Evolutionary conservation across 768 basidiomycete species (phyloP).

Genomic region (Russula olivacea): DNA sequence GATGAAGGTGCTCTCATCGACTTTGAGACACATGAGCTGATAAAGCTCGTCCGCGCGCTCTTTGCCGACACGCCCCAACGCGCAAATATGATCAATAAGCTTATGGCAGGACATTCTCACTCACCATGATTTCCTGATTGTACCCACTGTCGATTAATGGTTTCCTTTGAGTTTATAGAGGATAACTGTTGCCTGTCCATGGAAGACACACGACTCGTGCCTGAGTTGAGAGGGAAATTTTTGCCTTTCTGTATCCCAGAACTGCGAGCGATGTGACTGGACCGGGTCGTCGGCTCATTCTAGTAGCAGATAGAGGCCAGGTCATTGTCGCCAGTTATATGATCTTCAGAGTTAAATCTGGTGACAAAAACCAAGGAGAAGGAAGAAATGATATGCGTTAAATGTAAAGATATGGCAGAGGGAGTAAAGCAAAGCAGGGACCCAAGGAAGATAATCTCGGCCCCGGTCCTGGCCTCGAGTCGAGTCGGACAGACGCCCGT

Average conservation of each 20-base stretch:
- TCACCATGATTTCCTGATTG: slow-evolving; percentile 6
- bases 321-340: background rate
- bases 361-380: background rate
- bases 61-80: slow-evolving; percentile 85
- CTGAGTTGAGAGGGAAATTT: background rate
- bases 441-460: too few species aligned
- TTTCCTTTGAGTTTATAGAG: background rate
- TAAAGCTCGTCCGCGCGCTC: slow-evolving; percentile 72
- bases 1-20: slow-evolving; percentile 88
- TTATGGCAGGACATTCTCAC: slow-evolving; percentile 54
- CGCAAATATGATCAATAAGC: slow-evolving; percentile 72
- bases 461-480: background rate
- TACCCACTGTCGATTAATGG: background rate
- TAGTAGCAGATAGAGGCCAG: background rate
- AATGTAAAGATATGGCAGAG: background rate
- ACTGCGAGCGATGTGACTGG: background rate
- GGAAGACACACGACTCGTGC: background rate
- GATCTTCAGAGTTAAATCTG: background rate
- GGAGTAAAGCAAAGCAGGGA: background rate
- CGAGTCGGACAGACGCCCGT: background rate
- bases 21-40: slow-evolving; percentile 79
- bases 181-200: background rate
- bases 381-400: background rate
- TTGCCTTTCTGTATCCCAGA: background rate
- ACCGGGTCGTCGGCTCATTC: background rate